Base-by-base conservation (phyloP, 2,329 filamentous ascomycete species). In the Lizonia empirigonia region DNA sequence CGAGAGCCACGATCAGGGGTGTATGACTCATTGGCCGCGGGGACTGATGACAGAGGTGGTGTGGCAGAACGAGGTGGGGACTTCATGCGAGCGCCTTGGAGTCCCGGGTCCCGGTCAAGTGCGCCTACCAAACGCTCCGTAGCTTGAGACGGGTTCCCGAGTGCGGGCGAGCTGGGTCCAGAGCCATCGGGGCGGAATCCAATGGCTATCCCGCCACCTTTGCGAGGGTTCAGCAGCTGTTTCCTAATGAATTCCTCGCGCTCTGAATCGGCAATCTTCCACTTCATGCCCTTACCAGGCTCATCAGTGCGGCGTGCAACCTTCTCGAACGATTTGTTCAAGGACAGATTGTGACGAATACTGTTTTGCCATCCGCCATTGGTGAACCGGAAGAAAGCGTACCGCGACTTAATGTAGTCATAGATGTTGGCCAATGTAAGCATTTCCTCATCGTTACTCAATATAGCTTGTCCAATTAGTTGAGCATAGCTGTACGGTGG, bases 251-350 rank as follows among this genome's bases (percentile, higher is more conserved):
- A 96, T 44, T 96, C 93, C 15, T 97, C 90, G 39, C 88, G 86
- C 59, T 87, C 83, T 57, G 95, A 90, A 1, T 89, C 82, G 4
- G 90, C 86, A 67, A 99, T 92, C 74, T 93, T 90, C 94, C 94
- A 99, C 71, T 97, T 97, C 91, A 97, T 97, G 22, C 94, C 94
- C 72, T 99, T 99, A 10, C 94, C 94, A 18, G 94, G 94, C 71
- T 99, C 94, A 63, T 97, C 91, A 0, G 91, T 96, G 13, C 90
- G 87, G 37, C 94, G 87, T 3, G 94, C 89, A 7, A 96, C 89
- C 73, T 99, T 99, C 63, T 91, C 87, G 67, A 99, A 99, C 0
- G 88, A 86, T 71, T 97, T 96, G 73, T 96, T 97, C 33, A 99
- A 77, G 1, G 94, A 97, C 12, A 99, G 76, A 64, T 99, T 99